Evolutionary conservation across 768 basidiomycete genomes (phyloP), one percentile per base, ranked within the genome.

Genomic region (Cytidiella melzeri): DNA sequence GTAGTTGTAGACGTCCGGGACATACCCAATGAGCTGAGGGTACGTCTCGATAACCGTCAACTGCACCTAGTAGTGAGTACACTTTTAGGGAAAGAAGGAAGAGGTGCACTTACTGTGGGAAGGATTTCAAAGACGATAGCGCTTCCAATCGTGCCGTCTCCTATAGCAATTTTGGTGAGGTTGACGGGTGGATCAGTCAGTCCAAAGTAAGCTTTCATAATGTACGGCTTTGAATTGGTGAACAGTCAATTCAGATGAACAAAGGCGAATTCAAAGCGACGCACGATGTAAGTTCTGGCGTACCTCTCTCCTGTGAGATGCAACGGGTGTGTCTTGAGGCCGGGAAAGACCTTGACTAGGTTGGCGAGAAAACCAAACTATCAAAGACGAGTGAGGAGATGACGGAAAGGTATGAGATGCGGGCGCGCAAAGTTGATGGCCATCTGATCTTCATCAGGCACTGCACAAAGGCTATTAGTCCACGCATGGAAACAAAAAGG

Each of bases 301-400:
- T 87, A 87, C 56, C 83, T 85, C 64, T 88, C 87, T 5, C 87
- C 87, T 0, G 77, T 79, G 36, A 89, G 59, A 61, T 83, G 67
- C 26, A 88, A 71, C n/a, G 87, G 86, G 27, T 87, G 77, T 1
- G 67, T 75, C 15, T 77, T 78, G 21, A 88, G 72, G 57, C 73
- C 71, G 15, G 86, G 87, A 64, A 89, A 89, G 5, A 87, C 79
- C 56, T 81, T 83, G 58, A 86, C 81, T 4, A 87, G 68, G 59
- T 88, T 88, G 24, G 63, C 66, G 39, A 89, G 63, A 61, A 88
- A 88, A n/a, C 81, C 83, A 69, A 87, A 76, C 86, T 88, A 36
- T 7, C n/a, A n/a, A n/a, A n/a, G n/a, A n/a, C n/a, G n/a, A n/a
- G 39, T 10, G 4, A 9, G 24, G 45, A 28, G 11, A 21, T 37